phyloP scores from a whole-genome alignment of 257 asterid genomes.

The Jaltomata sinuosa region DNA sequence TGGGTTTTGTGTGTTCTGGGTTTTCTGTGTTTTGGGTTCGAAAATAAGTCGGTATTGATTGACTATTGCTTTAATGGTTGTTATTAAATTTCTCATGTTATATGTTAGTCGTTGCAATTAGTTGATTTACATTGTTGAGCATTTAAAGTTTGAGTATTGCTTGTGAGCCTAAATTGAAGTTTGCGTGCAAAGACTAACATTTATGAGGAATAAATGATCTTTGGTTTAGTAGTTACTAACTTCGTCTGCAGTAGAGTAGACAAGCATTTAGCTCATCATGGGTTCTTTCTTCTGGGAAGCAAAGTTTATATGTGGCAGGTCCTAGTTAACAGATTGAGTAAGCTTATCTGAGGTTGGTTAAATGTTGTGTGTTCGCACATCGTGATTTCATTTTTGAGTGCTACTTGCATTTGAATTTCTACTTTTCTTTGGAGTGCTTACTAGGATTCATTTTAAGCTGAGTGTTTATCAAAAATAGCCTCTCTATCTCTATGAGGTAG shows the following conservation, averaged over 20 bases:
- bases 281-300: neutral
- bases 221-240: neutral
- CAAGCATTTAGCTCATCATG: neutral
- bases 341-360: neutral
- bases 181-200: neutral
- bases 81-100: neutral
- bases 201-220: neutral
- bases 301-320: neutral
- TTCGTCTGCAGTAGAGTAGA: neutral
- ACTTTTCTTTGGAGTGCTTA: neutral
- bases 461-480: too few relatives aligned
- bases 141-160: neutral
- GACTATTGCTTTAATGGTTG: neutral
- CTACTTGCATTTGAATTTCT: neutral
- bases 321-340: neutral
- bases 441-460: too few relatives aligned
- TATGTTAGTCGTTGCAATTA: neutral
- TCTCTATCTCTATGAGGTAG: too few relatives aligned
- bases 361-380: neutral
- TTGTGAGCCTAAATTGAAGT: neutral
- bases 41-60: too few relatives aligned
- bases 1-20: too few relatives aligned
- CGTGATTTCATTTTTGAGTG: neutral
- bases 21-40: too few relatives aligned
- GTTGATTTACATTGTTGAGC: neutral